A percentile compares a stretch with the other conserved stretches of the same genome.
Conservation (phyloP, 345 rosid species). For the Citrus cavaleriei region DNA sequence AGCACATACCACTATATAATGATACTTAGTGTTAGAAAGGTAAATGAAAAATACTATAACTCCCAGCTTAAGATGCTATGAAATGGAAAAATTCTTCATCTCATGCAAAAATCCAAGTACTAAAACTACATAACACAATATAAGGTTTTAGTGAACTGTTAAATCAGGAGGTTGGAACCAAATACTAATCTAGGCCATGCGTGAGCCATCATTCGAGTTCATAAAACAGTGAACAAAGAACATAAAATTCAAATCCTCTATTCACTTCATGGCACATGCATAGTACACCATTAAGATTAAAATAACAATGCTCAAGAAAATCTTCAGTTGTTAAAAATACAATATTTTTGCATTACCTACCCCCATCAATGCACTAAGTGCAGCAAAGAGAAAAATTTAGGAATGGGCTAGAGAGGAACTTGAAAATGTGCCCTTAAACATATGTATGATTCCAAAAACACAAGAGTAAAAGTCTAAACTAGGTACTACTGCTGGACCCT, state of each 20-base stretch:
- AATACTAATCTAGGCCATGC: neutral
- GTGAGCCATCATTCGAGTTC: neutral
- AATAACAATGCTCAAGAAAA: neutral
- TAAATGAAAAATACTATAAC: neutral
- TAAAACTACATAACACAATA: neutral
- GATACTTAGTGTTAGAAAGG: neutral
- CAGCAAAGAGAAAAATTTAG: neutral
- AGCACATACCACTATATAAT: neutral
- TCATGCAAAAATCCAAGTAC: neutral
- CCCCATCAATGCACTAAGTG: neutral
- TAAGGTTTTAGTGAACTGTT: neutral
- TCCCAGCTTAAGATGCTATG: neutral
- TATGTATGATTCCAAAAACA: neutral
- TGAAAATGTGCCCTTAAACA: neutral
- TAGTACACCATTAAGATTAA: neutral
- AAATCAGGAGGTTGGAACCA: neutral
- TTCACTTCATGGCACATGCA: neutral
- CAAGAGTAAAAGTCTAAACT: no score
- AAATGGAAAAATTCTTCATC: neutral
- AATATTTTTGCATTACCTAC: neutral
- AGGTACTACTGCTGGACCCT: no score
- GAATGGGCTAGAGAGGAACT: neutral
- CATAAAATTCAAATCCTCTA: neutral
- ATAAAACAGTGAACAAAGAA: neutral
- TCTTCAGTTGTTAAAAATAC: neutral